These are phyloP conservation scores for Kodamaea nitidulidarum DNA, from an alignment of 805 yeast genomes.

Conservation along the genomic window DNA sequence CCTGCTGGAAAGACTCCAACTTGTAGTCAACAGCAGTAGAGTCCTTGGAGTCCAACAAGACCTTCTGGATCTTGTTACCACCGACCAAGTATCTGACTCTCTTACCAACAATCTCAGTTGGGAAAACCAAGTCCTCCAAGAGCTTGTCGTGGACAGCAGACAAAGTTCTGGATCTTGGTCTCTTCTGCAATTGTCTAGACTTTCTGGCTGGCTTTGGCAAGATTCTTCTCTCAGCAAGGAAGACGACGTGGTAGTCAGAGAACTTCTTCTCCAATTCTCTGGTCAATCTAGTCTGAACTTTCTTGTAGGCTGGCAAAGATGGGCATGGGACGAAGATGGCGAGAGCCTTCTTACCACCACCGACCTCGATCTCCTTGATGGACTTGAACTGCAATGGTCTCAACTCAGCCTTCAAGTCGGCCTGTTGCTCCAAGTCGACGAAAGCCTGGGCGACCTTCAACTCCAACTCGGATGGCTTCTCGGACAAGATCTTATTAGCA, in stretches of 20 bases:
- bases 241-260: slow-evolving; percentile 99
- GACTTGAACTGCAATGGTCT: slow-evolving; percentile 98
- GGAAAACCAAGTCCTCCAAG: slow-evolving; percentile 99
- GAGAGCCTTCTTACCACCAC: slow-evolving; percentile 98
- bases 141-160: slow-evolving; percentile 98
- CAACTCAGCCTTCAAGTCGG: slow-evolving; percentile 96
- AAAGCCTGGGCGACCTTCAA: slow-evolving; percentile 99
- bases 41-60: slow-evolving; percentile 96
- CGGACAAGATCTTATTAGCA: slow-evolving; percentile 89
- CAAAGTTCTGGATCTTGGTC: slow-evolving; percentile 99
- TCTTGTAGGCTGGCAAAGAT: slow-evolving; percentile 87
- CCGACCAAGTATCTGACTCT: slow-evolving; percentile 98
- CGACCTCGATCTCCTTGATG: slow-evolving; percentile 95
- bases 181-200: slow-evolving; percentile 92
- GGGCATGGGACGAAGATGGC: slow-evolving; percentile 98
- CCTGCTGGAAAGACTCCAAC: slow-evolving; percentile 98
- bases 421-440: slow-evolving; percentile 91
- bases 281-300: slow-evolving; percentile 94
- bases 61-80: slow-evolving; percentile 98
- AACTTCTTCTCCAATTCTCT: slow-evolving; percentile 99
- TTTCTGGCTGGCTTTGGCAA: slow-evolving; percentile 98
- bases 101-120: slow-evolving; percentile 98
- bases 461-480: slow-evolving; percentile 97
- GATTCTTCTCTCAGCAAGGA: slow-evolving; percentile 99
- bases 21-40: slow-evolving; percentile 95